Conservation (phyloP, 106 monocot genomes). For the Dactylorhiza incarnata region DNA sequence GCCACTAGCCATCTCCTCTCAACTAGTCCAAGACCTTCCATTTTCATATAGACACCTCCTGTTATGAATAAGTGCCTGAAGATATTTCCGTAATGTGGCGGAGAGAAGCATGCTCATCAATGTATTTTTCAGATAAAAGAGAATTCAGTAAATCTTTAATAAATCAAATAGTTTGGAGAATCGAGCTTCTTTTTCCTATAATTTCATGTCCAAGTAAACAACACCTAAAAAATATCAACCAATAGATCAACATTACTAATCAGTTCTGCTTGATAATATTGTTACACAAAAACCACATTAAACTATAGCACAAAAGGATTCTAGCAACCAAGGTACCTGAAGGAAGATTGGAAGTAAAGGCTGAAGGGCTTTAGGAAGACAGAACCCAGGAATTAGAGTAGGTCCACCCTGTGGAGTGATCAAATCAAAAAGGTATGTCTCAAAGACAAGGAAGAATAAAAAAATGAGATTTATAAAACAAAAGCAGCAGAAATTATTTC, state of each 20-base stretch:
- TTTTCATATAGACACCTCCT: too few species aligned
- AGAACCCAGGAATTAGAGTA: conserved; percentile 81
- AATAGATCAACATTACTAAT: not conserved
- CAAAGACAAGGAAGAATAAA: not conserved
- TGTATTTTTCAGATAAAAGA: too few species aligned
- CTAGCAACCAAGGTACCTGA: conserved; percentile 43
- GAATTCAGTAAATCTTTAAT: too few species aligned
- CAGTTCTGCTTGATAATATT: not conserved
- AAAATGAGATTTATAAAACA: not conserved
- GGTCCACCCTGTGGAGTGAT: conserved; percentile 59
- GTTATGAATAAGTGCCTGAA: too few species aligned
- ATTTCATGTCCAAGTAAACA: not conserved
- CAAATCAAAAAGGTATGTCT: not conserved
- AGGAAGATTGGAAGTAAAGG: conserved; percentile 96
- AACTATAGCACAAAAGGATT: not conserved
- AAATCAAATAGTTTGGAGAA: too few species aligned
- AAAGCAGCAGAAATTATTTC: not conserved
- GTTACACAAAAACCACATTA: not conserved
- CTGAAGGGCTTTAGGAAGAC: conserved; percentile 96
- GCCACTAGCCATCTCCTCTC: too few species aligned
- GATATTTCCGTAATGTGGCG: too few species aligned
- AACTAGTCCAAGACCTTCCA: too few species aligned
- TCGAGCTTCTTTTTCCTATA: too few species aligned
- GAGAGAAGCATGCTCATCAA: too few species aligned
- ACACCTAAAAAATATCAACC: not conserved